Evolutionary conservation across 257 asterid species (phyloP).

Genomic region (Plantago major): DNA sequence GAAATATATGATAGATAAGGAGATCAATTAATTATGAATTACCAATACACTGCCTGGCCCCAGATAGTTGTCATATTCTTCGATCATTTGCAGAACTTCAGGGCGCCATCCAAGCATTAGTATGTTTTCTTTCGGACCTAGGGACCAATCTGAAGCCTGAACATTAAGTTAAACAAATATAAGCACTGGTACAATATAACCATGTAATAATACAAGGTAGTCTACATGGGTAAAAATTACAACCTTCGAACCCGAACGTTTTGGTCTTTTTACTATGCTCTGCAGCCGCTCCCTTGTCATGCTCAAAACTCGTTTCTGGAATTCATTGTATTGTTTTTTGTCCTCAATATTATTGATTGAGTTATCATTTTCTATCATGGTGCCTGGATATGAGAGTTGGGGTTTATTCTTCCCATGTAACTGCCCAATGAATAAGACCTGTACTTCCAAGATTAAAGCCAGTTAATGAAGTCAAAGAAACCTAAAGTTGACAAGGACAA

Average conservation of each 20-base stretch:
- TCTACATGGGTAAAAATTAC: slow-evolving; percentile 11
- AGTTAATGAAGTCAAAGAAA: not conserved
- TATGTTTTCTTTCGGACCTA: slow-evolving; percentile 80
- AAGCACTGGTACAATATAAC: slow-evolving; percentile 12
- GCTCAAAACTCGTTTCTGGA: slow-evolving; percentile 34
- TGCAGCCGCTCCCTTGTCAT: slow-evolving; percentile 48
- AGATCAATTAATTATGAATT: slow-evolving; percentile 16
- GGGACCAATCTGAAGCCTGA: slow-evolving; percentile 66
- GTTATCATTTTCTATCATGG: slow-evolving; percentile 30
- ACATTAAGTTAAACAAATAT: slow-evolving; percentile 21
- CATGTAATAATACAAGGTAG: slow-evolving; percentile 13
- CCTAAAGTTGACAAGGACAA: not conserved
- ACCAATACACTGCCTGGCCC: slow-evolving; percentile 95
- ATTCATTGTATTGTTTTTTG: slow-evolving; percentile 33
- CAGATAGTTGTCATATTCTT: slow-evolving; percentile 88
- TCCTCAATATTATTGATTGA: slow-evolving; percentile 34
- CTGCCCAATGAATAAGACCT: slow-evolving; percentile 82
- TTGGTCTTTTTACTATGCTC: slow-evolving; percentile 70
- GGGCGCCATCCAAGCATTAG: slow-evolving; percentile 95
- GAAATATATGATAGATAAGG: slow-evolving; percentile 5
- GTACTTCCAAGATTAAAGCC: slow-evolving; percentile 22
- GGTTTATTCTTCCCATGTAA: slow-evolving; percentile 67
- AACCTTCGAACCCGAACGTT: slow-evolving; percentile 80
- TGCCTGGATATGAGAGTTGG: slow-evolving; percentile 42
- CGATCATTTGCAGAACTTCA: slow-evolving; percentile 75